Percentiles rank a stretch among this genome's conserved stretches.
phyloP scores from a whole-genome alignment of 257 asterid species.

The Perilla frutescens region DNA sequence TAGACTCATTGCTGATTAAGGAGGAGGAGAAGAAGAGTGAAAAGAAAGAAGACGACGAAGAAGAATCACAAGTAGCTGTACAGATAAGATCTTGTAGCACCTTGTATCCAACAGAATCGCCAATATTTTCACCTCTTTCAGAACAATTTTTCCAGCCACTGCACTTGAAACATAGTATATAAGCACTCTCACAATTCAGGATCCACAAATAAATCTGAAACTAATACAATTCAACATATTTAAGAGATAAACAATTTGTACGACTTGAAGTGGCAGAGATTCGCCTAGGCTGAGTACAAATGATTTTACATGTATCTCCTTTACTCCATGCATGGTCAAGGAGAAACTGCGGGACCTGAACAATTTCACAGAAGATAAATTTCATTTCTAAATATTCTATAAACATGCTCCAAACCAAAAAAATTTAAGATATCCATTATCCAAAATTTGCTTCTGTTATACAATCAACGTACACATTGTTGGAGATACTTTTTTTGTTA shows the following conservation, averaged over 20 bases:
- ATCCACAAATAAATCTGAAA: constrained; percentile 3
- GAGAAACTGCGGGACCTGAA: constrained; percentile 90
- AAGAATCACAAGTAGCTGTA: too few relatives aligned
- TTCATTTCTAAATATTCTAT: constrained; percentile 6
- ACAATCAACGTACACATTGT: not conserved
- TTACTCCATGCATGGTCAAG: constrained; percentile 88
- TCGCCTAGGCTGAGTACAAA: constrained; percentile 94
- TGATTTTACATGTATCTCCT: constrained; percentile 82
- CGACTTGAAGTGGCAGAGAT: constrained; percentile 94
- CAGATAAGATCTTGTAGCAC: constrained; percentile 44
- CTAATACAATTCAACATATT: constrained; percentile 14
- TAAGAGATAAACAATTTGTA: constrained; percentile 22
- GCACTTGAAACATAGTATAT: constrained; percentile 41
- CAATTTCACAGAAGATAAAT: constrained; percentile 17
- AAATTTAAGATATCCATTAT: not conserved
- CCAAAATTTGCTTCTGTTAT: not conserved
- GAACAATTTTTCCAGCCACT: constrained; percentile 95
- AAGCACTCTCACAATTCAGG: not conserved
- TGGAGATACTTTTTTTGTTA: too few relatives aligned
- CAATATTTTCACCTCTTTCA: constrained; percentile 91
- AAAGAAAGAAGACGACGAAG: too few relatives aligned
- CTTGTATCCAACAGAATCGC: constrained; percentile 93
- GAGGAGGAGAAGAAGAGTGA: too few relatives aligned
- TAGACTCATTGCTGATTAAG: too few relatives aligned
- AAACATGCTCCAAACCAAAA: constrained; percentile 21